Base-by-base conservation (phyloP, 352 stramenopile species). In the Phytophthora crassamura region DNA sequence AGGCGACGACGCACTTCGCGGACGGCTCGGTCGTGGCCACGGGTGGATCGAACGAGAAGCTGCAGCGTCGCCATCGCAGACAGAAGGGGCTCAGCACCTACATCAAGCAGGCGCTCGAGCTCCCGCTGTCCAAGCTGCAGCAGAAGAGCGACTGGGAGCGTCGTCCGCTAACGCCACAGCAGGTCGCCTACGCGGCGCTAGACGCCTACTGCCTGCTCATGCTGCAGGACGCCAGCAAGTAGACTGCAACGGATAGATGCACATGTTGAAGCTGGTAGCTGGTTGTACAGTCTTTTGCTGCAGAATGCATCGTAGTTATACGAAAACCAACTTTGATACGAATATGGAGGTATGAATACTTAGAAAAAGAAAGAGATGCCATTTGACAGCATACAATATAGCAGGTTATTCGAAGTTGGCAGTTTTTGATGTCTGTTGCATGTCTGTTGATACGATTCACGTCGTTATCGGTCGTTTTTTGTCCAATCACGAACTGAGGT, bases 171-270 rank as follows among this genome's bases (percentile, higher is more conserved):
- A 72, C 77, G 7, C 18, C 59, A n/a, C 56, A 82, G 36, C 86
- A 93, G 59, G 61, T 91, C 16, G 45, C 75, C n/a, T 94, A 94
- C 72, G 84, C 86, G 7, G 82, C 86, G 4, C 54, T 87, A 35
- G 86, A 94, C 55, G 86, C 86, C 5, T 92, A 82, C 72, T 89
- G 81, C 45, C 65, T 94, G 35, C 58, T 92, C 33, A 83, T 98
- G 85, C 84, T 91, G 30, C 72, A 87, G 52, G 54, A 80, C 33
- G 58, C 57, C 40, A 51, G 34, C 47, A 64, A 54, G 57, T 70
- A 70, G 35, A 69, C 22, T 25, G 22, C 22, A 25, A 25, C 22
- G 22, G 22, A 25, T 25, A 25, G 22, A 25, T 3, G 22, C 3
- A 25, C 22, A 25, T 25, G 22, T 25, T 25, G 22, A 25, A 25